Percentiles rank a stretch among this genome's conserved stretches.
These are phyloP conservation scores for Diospyros kaki DNA, from an alignment of 148 eudicot genomes.

Conservation along the genomic window DNA sequence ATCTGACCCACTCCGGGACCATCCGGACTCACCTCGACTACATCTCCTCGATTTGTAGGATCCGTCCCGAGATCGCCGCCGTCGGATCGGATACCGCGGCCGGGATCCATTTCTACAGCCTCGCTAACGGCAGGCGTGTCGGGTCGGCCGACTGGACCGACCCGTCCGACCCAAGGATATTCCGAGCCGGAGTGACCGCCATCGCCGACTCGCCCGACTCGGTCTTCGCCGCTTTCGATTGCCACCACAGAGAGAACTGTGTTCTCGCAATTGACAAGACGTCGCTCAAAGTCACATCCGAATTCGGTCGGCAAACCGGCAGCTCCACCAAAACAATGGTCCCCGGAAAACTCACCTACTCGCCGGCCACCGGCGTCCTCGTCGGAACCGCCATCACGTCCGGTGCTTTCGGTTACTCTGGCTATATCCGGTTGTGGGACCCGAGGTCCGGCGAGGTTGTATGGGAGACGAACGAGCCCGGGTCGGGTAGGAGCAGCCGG, in stretches of 20 bases:
- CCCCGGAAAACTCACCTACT: slow-evolving; percentile 45
- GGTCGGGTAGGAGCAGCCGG: slow-evolving; percentile 58
- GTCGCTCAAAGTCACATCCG: slow-evolving; percentile 34
- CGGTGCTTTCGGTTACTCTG: slow-evolving; percentile 78
- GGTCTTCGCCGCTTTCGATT: slow-evolving; percentile 58
- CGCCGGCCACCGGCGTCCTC: slow-evolving; percentile 30
- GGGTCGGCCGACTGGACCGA: slow-evolving; percentile 59
- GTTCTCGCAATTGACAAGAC: slow-evolving; percentile 45
- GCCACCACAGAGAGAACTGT: slow-evolving; percentile 61
- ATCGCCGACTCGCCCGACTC: slow-evolving; percentile 34
- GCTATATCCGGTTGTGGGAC: slow-evolving; percentile 74
- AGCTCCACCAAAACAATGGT: slow-evolving; percentile 48
- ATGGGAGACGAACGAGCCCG: slow-evolving; percentile 85
- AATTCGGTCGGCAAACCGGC: slow-evolving; percentile 58
- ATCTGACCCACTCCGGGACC: slow-evolving; percentile 35
- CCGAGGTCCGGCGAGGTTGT: slow-evolving; percentile 43
- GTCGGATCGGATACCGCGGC: slow-evolving; percentile 36
- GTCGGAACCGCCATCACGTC: slow-evolving; percentile 48
- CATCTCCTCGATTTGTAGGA: slow-evolving; percentile 32
- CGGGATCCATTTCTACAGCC: slow-evolving; percentile 61
- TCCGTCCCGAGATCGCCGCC: slow-evolving; percentile 40
- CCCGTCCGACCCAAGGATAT: slow-evolving; percentile 52
- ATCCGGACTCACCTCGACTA: slow-evolving; percentile 55
- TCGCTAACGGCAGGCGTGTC: slow-evolving; percentile 23
- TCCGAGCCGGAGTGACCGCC: slow-evolving; percentile 57